phyloP scores from a whole-genome alignment of 2,329 filamentous ascomycete species.

The Talaromyces sp. region DNA sequence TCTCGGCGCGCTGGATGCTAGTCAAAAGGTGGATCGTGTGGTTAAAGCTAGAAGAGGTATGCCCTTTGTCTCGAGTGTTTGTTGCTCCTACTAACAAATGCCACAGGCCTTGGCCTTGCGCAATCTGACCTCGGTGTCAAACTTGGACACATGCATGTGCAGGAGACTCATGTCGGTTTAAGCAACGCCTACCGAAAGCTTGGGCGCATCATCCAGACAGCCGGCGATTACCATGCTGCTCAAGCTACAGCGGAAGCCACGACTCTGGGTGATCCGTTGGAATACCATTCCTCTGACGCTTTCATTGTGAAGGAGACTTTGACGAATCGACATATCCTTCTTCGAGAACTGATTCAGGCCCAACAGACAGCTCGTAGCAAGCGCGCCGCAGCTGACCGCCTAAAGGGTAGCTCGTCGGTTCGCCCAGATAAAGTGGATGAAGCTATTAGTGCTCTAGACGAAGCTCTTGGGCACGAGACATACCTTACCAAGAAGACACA shows the following conservation, averaged over 20 bases:
- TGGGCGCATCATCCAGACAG: constrained; percentile 85
- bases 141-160: constrained; percentile 75
- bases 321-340: constrained; percentile 93
- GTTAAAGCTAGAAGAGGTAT: constrained; percentile 87
- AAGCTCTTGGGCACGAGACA: constrained; percentile 74
- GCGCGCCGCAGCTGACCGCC: constrained; percentile 76
- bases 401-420: constrained; percentile 81
- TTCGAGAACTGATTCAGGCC: constrained; percentile 86
- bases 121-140: constrained; percentile 94
- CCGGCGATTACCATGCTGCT: constrained; percentile 91
- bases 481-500: constrained; percentile 81
- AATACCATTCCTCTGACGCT: constrained; percentile 91
- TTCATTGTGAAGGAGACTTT: constrained; percentile 98
- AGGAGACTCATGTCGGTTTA: constrained; percentile 84
- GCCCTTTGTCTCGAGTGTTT: constrained; percentile 17
- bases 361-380: constrained; percentile 80
- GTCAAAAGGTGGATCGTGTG: constrained; percentile 90
- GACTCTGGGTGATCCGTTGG: constrained; percentile 85
- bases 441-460: constrained; percentile 84
- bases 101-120: constrained; percentile 74
- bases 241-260: constrained; percentile 96
- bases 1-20: constrained; percentile 89
- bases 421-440: constrained; percentile 95
- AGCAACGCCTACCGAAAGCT: constrained; percentile 90
- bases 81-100: constrained; percentile 3